phyloP scores from a whole-genome alignment of 345 rosid species.

The Citropsis articulata region DNA sequence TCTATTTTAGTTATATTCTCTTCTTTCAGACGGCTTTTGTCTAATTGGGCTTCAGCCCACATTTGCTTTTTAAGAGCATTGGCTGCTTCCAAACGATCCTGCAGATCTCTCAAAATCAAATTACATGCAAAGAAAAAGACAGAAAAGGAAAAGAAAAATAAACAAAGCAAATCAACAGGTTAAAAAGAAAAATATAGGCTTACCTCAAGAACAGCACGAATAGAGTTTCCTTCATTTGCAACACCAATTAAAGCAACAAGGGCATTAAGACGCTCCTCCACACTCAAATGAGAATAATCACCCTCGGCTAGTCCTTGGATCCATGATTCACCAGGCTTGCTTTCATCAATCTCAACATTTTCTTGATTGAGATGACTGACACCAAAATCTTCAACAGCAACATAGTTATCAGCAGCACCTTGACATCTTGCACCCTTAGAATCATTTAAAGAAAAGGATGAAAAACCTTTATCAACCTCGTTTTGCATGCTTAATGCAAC shows the following conservation, averaged over 20 bases:
- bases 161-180: conserved; percentile 10
- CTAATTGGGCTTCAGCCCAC: conserved; percentile 98
- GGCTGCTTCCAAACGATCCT: conserved; percentile 99
- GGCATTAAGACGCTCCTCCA: conserved; percentile 92
- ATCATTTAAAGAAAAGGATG: conserved; percentile 39
- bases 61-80: conserved; percentile 96
- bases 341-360: conserved; percentile 70
- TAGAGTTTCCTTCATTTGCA: conserved; percentile 92
- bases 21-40: conserved; percentile 81
- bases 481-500: conserved; percentile 30
- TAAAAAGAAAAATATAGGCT: conserved; percentile 12
- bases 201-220: conserved; percentile 94
- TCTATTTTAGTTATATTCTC: conserved; percentile 56
- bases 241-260: conserved; percentile 78
- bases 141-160: conserved; percentile 5
- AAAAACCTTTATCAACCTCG: conserved; percentile 41
- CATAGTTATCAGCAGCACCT: conserved; percentile 34
- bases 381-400: conserved; percentile 31
- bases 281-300: conserved; percentile 89
- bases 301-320: conserved; percentile 92
- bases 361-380: conserved; percentile 39
- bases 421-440: conserved; percentile 34
- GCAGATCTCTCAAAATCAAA: conserved; percentile 26
- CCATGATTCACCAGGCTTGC: conserved; percentile 82
- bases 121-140: not conserved